Base-by-base conservation (phyloP, 2,329 filamentous ascomycete species). In the Exophiala bonariae region DNA sequence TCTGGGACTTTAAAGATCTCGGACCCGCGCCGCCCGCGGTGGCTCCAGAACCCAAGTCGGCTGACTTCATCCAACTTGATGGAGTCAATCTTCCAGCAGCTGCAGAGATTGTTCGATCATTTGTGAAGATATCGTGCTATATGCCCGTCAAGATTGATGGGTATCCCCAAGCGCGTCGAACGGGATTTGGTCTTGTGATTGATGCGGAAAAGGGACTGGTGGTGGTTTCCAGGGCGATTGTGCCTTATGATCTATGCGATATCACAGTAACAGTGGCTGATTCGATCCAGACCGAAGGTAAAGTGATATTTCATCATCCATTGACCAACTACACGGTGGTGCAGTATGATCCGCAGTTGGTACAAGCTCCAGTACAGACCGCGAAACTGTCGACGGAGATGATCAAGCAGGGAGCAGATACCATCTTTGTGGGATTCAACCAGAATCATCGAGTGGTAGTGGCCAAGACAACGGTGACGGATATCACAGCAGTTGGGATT, bases 361-460 rank as follows among this genome's bases (percentile, higher is more conserved):
- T 97, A n/a, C 83, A 95, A 62, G 93, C 92, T 2, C 91, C 93
- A 1, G 91, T 99, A 10, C 82, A 91, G 73, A 92, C 87, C 55
- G 93, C 95, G 3, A 87, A 82, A 60, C 78, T 99, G 40, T 89
- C 89, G 61, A 83, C 77, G 4, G 82, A 88, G 46, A 83, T 84
- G 59, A 89, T 97, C 65, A 91, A 89, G 41, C 93, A 97, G 72
- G 93, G 93, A 28, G 89, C 91, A 39, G 86, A 92, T 47, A 96
- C 91, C 0, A 91, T 96, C 58, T 99, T 99, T 69, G 87, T 99
- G 54, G 95, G 93, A n/a, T 95, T 96, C 74, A 99, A 99, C 65
- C 85, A 95, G 57, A 97, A 96, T 57, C 86, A 92, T 52, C 83
- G 92, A 28, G 89, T 96, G 32, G 92, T 97, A 3, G 89, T 96